Conservation (phyloP, 83 land plant species). For the Isoetes engelmannii region DNA sequence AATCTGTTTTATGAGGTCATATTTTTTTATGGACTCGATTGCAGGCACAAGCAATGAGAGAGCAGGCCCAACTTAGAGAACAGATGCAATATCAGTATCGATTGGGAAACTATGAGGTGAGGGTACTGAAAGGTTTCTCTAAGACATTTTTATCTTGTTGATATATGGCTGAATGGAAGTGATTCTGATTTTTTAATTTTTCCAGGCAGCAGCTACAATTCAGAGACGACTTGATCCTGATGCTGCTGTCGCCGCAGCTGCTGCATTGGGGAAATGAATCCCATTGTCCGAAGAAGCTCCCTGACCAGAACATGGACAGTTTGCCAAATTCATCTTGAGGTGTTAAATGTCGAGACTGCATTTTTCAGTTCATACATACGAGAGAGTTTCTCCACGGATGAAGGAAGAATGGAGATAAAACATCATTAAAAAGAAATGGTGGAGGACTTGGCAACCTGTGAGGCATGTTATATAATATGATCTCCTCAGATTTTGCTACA, state of each 20-base stretch:
- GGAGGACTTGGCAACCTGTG: no score
- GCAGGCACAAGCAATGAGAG: constrained; percentile 99
- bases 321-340: no score
- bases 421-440: no score
- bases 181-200: neutral
- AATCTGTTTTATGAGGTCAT: neutral
- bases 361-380: no score
- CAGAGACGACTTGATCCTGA: constrained; percentile 97
- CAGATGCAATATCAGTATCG: constrained; percentile 94
- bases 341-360: no score
- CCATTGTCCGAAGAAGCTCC: no score
- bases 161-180: neutral
- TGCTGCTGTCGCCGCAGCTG: constrained; percentile 22
- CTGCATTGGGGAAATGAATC: no score
- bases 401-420: no score
- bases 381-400: no score
- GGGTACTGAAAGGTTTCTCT: neutral
- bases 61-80: constrained; percentile 91
- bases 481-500: no score
- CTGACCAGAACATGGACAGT: no score
- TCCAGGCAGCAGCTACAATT: constrained; percentile 93
- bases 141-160: neutral
- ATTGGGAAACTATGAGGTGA: constrained; percentile 88
- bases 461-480: no score
- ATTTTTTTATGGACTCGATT: neutral